phyloP scores from a whole-genome alignment of 208 protist species.

The Crithidia brevicula region DNA sequence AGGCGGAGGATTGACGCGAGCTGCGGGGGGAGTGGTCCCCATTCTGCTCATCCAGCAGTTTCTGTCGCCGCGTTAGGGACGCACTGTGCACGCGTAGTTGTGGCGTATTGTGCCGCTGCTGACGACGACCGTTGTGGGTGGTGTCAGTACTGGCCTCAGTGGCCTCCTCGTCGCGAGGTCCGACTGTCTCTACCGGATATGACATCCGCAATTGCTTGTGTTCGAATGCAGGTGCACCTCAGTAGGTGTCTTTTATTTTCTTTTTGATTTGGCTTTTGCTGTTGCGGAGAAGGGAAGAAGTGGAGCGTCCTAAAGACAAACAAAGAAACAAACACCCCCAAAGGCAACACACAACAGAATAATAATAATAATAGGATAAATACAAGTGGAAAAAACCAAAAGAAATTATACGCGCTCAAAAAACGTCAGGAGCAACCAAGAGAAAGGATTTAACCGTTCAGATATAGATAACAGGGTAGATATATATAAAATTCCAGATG shows the following conservation, averaged over 20 bases:
- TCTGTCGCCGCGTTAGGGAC: slow-evolving; percentile 20
- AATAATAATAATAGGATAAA: not conserved
- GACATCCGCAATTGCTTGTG: too few relatives aligned
- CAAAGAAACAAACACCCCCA: not conserved
- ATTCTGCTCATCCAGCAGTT: slow-evolving; percentile 15
- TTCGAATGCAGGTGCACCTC: too few relatives aligned
- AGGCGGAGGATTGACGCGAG: slow-evolving; percentile 1
- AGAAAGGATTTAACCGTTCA: too few relatives aligned
- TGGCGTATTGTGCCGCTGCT: slow-evolving; percentile 32
- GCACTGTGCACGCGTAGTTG: slow-evolving; percentile 21
- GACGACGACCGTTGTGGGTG: slow-evolving; percentile 7
- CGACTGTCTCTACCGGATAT: too few relatives aligned
- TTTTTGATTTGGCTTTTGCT: too few relatives aligned
- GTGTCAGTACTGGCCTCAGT: not conserved
- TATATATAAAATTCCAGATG: too few relatives aligned
- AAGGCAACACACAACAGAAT: not conserved
- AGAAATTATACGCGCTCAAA: not conserved
- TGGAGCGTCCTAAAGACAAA: too few relatives aligned
- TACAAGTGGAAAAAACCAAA: not conserved
- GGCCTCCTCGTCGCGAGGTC: not conserved
- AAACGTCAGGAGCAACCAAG: not conserved
- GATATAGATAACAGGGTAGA: too few relatives aligned
- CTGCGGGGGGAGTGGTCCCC: not conserved
- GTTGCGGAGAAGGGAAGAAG: too few relatives aligned
- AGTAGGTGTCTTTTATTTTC: too few relatives aligned